phyloP scores from a whole-genome alignment of 1,284 basidiomycete genomes.

The Inonotus hispidus region DNA sequence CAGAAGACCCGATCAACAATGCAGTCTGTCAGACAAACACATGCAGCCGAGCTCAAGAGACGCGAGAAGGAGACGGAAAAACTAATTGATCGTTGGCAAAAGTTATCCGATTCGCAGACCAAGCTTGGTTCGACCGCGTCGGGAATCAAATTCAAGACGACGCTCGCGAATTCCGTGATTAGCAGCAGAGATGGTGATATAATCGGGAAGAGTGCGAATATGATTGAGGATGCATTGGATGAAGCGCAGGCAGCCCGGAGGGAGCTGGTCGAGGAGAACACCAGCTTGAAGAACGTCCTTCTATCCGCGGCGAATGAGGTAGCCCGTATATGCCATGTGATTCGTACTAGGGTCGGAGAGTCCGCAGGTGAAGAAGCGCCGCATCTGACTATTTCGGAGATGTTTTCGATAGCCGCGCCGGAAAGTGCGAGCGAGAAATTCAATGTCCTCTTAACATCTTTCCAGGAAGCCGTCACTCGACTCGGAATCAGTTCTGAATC shows the following conservation, averaged over 20 bases:
- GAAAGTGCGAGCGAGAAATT: constrained; percentile 50
- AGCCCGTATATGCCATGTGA: constrained; percentile 46
- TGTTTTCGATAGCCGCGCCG: constrained; percentile 58
- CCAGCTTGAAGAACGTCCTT: constrained; percentile 62
- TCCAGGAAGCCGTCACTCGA: constrained; percentile 33
- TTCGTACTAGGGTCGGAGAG: constrained; percentile 30
- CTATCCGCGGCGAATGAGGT: constrained; percentile 67
- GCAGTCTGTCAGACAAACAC: constrained; percentile 58
- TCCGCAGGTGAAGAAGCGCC: constrained; percentile 42
- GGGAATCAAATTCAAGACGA: constrained; percentile 37
- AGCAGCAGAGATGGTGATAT: constrained; percentile 40
- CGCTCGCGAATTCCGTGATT: constrained; percentile 47
- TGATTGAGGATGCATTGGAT: constrained; percentile 66
- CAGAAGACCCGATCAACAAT: constrained; percentile 60
- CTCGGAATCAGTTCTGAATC: constrained; percentile 21
- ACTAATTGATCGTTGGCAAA: constrained; percentile 72
- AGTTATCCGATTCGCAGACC: constrained; percentile 60
- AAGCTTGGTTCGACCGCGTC: constrained; percentile 41
- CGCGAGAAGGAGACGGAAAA: constrained; percentile 78
- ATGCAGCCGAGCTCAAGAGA: constrained; percentile 74
- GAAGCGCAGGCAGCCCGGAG: constrained; percentile 68
- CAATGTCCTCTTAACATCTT: constrained; percentile 39
- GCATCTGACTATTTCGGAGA: constrained; percentile 39
- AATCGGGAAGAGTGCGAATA: constrained; percentile 45
- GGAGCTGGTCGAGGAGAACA: constrained; percentile 66